A percentile compares a stretch with the other conserved stretches of the same genome.
These are phyloP conservation scores for Echria macrotheca DNA, from an alignment of 495 filamentous ascomycete genomes.

Conservation along the genomic window DNA sequence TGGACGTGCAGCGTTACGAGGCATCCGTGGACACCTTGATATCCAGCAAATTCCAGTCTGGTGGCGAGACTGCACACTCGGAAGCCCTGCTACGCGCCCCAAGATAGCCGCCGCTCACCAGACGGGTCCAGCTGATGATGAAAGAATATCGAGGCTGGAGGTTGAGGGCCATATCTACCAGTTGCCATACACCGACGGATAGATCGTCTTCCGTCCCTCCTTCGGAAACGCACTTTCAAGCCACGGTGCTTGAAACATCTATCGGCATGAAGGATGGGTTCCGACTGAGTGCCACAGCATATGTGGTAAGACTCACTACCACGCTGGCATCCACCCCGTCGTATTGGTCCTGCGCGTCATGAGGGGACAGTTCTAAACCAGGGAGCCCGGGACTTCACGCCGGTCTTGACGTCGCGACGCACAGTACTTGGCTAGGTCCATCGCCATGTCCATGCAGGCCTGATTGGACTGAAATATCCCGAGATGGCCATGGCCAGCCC, in stretches of 20 bases:
- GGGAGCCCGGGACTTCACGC: neutral
- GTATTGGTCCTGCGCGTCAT: slow-evolving; percentile 7
- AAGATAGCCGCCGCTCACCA: neutral
- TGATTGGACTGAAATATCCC: slow-evolving; percentile 16
- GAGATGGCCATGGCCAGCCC: slow-evolving; percentile 9
- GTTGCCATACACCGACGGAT: slow-evolving; percentile 2
- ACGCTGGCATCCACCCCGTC: neutral
- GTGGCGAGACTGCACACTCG: neutral
- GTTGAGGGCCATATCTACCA: neutral
- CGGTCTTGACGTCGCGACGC: too few species aligned
- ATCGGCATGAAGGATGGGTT: neutral
- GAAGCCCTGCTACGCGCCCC: neutral
- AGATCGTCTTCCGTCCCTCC: slow-evolving; percentile 3
- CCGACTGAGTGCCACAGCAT: slow-evolving; percentile 18
- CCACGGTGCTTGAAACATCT: neutral
- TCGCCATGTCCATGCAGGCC: too few species aligned
- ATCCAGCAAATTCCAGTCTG: neutral
- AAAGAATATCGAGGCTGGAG: neutral
- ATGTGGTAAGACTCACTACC: slow-evolving; percentile 15
- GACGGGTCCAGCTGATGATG: neutral
- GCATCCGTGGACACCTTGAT: slow-evolving; percentile 23
- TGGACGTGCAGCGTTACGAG: slow-evolving; percentile 63
- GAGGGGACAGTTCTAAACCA: neutral
- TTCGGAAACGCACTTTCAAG: slow-evolving; percentile 7
- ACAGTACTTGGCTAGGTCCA: too few species aligned